A percentile compares a stretch with the other conserved stretches of the same genome.
Evolutionary conservation across 306 rosid genomes (phyloP).

Genomic region (Quercus ilex): DNA sequence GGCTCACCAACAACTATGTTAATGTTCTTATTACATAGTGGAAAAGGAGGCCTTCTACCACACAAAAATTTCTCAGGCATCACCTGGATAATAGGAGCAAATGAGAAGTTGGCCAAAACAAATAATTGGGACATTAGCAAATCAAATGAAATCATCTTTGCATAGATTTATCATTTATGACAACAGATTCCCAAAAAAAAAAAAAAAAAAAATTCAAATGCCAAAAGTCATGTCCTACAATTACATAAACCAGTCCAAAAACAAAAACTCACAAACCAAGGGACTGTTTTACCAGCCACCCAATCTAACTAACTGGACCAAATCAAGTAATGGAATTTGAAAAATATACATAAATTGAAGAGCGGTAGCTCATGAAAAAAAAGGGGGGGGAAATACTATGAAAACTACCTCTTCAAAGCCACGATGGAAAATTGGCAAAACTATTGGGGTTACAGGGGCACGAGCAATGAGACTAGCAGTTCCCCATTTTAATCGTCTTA

Average conservation of each 20-base stretch:
- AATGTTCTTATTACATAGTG: conserved; percentile 67
- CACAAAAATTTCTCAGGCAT: conserved; percentile 76
- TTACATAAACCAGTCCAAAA: neutral
- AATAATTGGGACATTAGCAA: conserved; percentile 9
- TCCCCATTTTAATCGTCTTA: conserved; percentile 87
- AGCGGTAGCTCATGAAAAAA: neutral
- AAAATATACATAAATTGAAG: neutral
- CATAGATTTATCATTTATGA: neutral
- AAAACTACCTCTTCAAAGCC: conserved; percentile 73
- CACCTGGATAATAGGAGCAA: conserved; percentile 46
- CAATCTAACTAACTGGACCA: conserved; percentile 8
- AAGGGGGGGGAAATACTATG: neutral
- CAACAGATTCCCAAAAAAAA: neutral
- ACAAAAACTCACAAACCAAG: neutral
- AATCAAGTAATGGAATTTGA: neutral
- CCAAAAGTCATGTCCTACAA: neutral
- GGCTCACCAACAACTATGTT: conserved; percentile 73
- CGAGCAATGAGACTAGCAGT: conserved; percentile 94
- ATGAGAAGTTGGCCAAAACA: conserved; percentile 26
- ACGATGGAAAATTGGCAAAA: conserved; percentile 78
- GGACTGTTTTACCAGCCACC: neutral
- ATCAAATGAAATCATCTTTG: neutral
- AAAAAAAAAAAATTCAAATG: neutral
- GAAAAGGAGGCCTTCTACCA: conserved; percentile 79
- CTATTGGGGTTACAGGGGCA: conserved; percentile 71